These are phyloP conservation scores for Stagonosporopsis vannaccii DNA, from an alignment of 2,329 filamentous ascomycete species.

Conservation along the genomic window DNA sequence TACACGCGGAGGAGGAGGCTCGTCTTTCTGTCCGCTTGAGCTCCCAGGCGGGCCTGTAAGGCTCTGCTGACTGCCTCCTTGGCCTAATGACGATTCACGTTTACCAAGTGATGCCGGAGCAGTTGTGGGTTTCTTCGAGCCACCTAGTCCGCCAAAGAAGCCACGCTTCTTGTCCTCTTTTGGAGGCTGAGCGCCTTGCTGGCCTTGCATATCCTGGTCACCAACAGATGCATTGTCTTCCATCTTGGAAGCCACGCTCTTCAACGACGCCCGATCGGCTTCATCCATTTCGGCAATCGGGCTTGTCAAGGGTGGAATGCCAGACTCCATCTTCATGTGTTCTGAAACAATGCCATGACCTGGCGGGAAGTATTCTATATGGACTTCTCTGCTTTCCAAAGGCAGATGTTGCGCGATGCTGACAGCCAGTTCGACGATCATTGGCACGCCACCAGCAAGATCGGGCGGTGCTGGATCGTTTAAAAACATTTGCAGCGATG, in stretches of 20 bases:
- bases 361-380: conserved; percentile 83
- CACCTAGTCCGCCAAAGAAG: conserved; percentile 55
- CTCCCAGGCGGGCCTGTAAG: conserved; percentile 50
- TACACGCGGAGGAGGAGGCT: conserved; percentile 53
- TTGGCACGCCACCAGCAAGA: conserved; percentile 85
- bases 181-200: conserved; percentile 35
- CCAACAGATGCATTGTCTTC: conserved; percentile 39
- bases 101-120: conserved; percentile 47
- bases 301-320: conserved; percentile 56
- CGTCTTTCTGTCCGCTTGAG: conserved; percentile 49
- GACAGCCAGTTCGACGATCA: conserved; percentile 91
- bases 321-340: conserved; percentile 83
- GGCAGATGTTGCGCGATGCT: conserved; percentile 86
- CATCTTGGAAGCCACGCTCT: conserved; percentile 43
- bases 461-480: conserved; percentile 78
- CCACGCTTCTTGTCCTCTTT: conserved; percentile 48
- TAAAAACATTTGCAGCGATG: conserved; percentile 75
- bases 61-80: conserved; percentile 47
- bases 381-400: conserved; percentile 88
- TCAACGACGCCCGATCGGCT: conserved; percentile 50
- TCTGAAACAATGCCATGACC: conserved; percentile 73
- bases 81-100: conserved; percentile 49
- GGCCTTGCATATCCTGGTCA: conserved; percentile 44
- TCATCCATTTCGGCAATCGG: conserved; percentile 53
- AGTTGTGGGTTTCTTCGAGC: conserved; percentile 47